Conservation (phyloP, 2,329 filamentous ascomycete genomes). For the Ascochyta viciae-villosae region DNA sequence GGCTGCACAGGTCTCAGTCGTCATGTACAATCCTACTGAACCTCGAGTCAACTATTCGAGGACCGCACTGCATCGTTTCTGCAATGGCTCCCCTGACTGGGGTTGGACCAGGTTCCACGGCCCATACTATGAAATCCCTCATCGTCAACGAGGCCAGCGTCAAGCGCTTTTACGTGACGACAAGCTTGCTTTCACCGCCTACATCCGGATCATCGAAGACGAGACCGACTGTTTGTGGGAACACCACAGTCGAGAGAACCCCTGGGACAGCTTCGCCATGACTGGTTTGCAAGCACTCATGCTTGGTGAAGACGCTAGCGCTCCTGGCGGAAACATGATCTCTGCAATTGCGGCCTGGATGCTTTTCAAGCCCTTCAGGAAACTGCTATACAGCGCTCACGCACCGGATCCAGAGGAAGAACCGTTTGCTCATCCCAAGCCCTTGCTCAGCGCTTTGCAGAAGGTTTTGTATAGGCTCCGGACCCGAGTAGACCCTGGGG, state of each 20-base stretch:
- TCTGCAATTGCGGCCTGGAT: slow-evolving; percentile 66
- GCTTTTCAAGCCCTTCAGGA: slow-evolving; percentile 65
- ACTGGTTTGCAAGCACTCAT: slow-evolving; percentile 63
- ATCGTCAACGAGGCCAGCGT: slow-evolving; percentile 63
- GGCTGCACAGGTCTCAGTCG: slow-evolving; percentile 67
- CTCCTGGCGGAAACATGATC: slow-evolving; percentile 53
- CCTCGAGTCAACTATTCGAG: slow-evolving; percentile 65
- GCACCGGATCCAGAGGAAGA: slow-evolving; percentile 56
- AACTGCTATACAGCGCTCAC: slow-evolving; percentile 60
- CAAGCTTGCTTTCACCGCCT: slow-evolving; percentile 67
- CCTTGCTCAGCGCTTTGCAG: slow-evolving; percentile 59
- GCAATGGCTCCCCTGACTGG: slow-evolving; percentile 65
- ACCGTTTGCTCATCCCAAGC: slow-evolving; percentile 57
- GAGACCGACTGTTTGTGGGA: slow-evolving; percentile 68
- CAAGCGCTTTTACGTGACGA: slow-evolving; percentile 67
- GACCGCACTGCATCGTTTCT: slow-evolving; percentile 66
- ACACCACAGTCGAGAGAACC: slow-evolving; percentile 61
- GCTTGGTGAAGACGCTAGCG: slow-evolving; percentile 37
- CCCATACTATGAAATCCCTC: slow-evolving; percentile 64
- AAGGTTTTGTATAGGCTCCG: slow-evolving; percentile 60
- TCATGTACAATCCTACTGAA: slow-evolving; percentile 69
- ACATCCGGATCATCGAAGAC: slow-evolving; percentile 67
- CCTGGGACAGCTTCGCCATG: slow-evolving; percentile 64
- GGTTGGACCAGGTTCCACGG: slow-evolving; percentile 69
- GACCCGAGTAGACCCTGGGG: slow-evolving; percentile 49